Evolutionary conservation across 768 basidiomycete genomes (phyloP), one percentile per base, ranked within the genome.

Genomic region (Mycena rebaudengoi): DNA sequence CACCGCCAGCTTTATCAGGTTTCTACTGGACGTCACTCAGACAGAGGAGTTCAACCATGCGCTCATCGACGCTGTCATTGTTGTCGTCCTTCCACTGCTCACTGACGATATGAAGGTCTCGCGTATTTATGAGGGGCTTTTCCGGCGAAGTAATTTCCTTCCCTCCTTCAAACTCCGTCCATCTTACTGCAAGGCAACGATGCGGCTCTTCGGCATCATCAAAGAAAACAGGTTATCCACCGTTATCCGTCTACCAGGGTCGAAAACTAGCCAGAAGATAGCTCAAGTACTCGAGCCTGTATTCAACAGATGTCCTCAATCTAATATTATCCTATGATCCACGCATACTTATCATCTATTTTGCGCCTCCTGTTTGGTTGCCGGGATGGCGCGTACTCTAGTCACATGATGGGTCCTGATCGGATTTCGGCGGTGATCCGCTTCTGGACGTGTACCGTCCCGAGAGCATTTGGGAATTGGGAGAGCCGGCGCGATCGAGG

Each of bases 71-170:
- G 65, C 54, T 3, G 49, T 62, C 20, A 44, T 62, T 21, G 18
- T 40, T 11, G 20, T 62, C 29, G 18, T 66, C 48, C 33, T 57
- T 6, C 54, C 55, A 7, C 32, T 61, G 14, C 59, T 61, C 51
- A 29, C 40, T 11, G 53, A 39, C 3, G 37, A 56, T 16, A 30
- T 60, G 37, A 35, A 51, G 13, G 23, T 39, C n/a, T 35, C 37
- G 51, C 48, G 50, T 4, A 51, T 65, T 7, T 32, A 51, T 30
- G 58, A 59, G 11, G 65, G 62, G 41, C 13, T 66, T n/a, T 66
- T 52, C 25, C 40, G 59, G 11, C 12, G 65, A 5, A 33, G 54
- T 20, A 45, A 66, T 26, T 62, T 29, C 37, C 58, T 61, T 13
- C 65, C 65, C 10, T 37, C 53, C 16, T 18, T 44, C 16, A 57